Evolutionary conservation across 2,329 filamentous ascomycete genomes (phyloP).

Genomic region (Aspergillus terreus): DNA sequence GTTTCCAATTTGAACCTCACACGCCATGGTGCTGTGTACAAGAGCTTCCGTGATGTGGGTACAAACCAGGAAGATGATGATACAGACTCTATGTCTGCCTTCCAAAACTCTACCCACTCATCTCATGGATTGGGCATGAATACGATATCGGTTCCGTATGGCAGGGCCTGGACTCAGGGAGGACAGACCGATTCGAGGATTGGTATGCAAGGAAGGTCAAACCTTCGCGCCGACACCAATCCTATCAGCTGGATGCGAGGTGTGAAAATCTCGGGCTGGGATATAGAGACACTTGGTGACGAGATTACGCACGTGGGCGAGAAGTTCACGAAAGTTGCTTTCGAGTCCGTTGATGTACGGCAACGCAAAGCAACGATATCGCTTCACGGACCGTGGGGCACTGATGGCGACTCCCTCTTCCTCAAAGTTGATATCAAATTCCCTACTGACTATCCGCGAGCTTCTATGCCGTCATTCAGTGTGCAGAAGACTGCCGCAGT

Average conservation of each 20-base stretch:
- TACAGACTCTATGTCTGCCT: conserved; percentile 27
- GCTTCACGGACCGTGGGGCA: conserved; percentile 59
- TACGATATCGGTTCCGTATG: conserved; percentile 52
- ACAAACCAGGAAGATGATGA: conserved; percentile 56
- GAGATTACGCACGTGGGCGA: conserved; percentile 60
- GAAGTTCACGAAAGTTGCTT: conserved; percentile 58
- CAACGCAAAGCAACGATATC: conserved; percentile 54
- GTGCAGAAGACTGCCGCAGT: conserved; percentile 58
- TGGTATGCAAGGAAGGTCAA: conserved; percentile 47
- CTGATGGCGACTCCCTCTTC: conserved; percentile 50
- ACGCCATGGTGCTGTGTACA: conserved; percentile 78
- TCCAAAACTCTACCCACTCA: conserved; percentile 18
- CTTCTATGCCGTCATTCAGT: conserved; percentile 48
- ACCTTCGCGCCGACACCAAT: conserved; percentile 49
- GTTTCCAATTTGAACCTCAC: conserved; percentile 67
- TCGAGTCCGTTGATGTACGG: conserved; percentile 56
- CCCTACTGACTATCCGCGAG: conserved; percentile 53
- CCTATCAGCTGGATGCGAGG: conserved; percentile 64
- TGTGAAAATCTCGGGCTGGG: conserved; percentile 56
- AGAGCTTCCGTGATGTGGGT: conserved; percentile 74
- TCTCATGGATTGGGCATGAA: conserved; percentile 41
- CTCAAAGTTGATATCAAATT: conserved; percentile 58
- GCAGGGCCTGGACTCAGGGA: conserved; percentile 42
- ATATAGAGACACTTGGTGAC: conserved; percentile 54
- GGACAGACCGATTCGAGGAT: conserved; percentile 47